Evolutionary conservation across 306 rosid species (phyloP), one percentile per base, ranked within the genome.

Genomic region (Quercus aquifolioides): DNA sequence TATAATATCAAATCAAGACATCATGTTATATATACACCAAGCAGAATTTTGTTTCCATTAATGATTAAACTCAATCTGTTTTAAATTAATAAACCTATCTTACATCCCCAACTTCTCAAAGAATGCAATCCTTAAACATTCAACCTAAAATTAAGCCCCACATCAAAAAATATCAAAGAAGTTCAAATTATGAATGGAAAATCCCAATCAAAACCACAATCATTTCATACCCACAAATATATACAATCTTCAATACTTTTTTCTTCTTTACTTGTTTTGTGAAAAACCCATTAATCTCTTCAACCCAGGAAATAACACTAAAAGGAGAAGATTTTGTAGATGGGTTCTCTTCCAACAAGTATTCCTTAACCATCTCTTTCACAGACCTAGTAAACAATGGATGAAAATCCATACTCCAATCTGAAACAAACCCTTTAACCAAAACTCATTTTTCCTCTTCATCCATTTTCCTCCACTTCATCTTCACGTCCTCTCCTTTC

Each of bases 381-480:
- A 33, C 87, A 49, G 89, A 88, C 64, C 76, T 92, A 1, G 88
- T 85, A 10, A 97, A 92, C 85, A 94, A 81, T 9, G 98, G 97
- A 33, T 94, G 98, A 73, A 92, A 94, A 85, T 82, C 79, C 15
- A 73, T 52, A 65, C 88, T 87, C 94, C 96, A 92, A 11, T 85
- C 91, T 1, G 83, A 58, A 70, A 90, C 85, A 76, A 94, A 92
- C 38, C 75, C 85, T 78, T 87, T 74, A 0, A 87, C 85, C 86
- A 90, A 71, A 9, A 7, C 85, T 89, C 52, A 72, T 80, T 85
- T 92, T 12, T 88, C 31, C 31, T 30, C 31, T 30, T 30, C 31
- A 30, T 30, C 31, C 31, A 30, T 30, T 30, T 30, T 30, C 31
- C 31, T 30, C 31, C 4, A 4, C 31, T 30, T 30, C 31, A 30